phyloP scores from a whole-genome alignment of 129 eudicot species.

The Artemisia tridentata region DNA sequence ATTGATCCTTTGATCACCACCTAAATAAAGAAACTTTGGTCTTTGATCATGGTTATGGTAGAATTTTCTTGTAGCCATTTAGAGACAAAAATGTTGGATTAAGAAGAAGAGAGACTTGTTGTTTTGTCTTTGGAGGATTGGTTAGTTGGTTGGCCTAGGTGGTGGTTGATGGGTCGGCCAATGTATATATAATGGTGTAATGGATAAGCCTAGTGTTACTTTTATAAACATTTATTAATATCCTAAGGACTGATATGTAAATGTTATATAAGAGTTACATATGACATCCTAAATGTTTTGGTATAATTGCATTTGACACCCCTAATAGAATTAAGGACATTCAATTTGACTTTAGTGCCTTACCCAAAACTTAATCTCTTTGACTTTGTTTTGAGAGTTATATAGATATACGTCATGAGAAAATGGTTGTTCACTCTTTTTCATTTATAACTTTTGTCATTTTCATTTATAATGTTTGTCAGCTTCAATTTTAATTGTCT shows the following conservation, averaged over 20 bases:
- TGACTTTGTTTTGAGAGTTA: constrained; percentile 2
- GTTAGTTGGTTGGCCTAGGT: constrained; percentile 35
- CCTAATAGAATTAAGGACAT: constrained; percentile 8
- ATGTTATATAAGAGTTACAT: constrained; percentile 1
- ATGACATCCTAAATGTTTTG: constrained; percentile 4
- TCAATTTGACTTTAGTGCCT: constrained; percentile 16
- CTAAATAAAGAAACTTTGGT: constrained; percentile 45
- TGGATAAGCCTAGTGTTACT: constrained; percentile 40
- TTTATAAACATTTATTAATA: constrained; percentile 3
- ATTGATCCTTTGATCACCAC: constrained; percentile 35
- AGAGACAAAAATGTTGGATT: not conserved
- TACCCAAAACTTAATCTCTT: constrained; percentile 8
- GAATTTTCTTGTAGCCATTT: constrained; percentile 32
- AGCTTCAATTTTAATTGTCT: not conserved
- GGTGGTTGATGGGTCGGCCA: constrained; percentile 35
- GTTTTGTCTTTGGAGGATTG: constrained; percentile 25
- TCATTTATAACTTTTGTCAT: not conserved
- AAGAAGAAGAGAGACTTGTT: not conserved
- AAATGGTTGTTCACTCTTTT: not conserved
- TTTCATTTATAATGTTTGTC: not conserved
- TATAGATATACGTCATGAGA: not conserved
- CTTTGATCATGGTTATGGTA: constrained; percentile 39
- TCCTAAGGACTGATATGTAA: constrained; percentile 8
- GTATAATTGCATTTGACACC: not conserved
- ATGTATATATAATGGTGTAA: constrained; percentile 41